Evolutionary conservation across 2,329 filamentous ascomycete genomes (phyloP).

Genomic region (Phaeophleospora eucalypticola): DNA sequence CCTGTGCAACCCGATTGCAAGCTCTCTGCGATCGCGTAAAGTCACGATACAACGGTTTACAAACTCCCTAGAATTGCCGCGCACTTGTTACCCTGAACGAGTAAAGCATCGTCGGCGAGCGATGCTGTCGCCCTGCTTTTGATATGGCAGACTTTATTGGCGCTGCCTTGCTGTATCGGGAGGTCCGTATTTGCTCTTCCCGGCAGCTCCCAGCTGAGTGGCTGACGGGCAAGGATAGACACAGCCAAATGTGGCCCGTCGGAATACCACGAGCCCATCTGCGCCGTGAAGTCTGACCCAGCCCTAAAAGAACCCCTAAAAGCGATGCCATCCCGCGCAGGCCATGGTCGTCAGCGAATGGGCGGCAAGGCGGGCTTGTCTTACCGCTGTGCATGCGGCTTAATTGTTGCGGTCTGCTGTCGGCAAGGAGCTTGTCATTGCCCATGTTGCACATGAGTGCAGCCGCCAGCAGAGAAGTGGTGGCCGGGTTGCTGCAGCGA

Average conservation of each 20-base stretch:
- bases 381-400: constrained; percentile 6
- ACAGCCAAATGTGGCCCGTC: neutral
- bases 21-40: neutral
- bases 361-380: neutral
- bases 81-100: neutral
- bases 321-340: neutral
- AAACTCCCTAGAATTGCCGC: neutral
- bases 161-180: neutral
- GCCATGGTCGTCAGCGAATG: neutral
- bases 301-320: too few species aligned
- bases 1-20: neutral
- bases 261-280: neutral
- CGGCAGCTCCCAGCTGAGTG: neutral
- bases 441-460: neutral
- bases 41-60: neutral
- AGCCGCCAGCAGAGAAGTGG: neutral
- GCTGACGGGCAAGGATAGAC: neutral
- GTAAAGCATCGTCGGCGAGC: neutral
- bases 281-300: neutral
- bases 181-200: neutral
- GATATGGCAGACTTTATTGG: neutral
- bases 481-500: neutral
- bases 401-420: constrained; percentile 4
- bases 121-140: too few species aligned
- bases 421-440: neutral